Conservation (phyloP, 208 protist genomes). For the Leishmania braziliensis region DNA sequence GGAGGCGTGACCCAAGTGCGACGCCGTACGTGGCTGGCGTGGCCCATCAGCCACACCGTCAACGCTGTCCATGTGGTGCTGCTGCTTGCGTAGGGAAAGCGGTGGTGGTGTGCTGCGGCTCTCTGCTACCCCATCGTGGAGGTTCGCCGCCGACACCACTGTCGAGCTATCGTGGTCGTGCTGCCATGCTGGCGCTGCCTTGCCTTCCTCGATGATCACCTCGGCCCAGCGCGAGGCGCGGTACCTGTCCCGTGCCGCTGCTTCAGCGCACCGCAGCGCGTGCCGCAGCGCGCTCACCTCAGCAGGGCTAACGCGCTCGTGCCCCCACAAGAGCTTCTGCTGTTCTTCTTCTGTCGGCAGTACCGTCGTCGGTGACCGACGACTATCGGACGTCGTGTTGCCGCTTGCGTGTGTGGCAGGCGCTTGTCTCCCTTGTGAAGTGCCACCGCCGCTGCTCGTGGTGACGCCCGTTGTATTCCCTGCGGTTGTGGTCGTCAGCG, state of each 20-base stretch:
- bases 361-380: constrained; percentile 23
- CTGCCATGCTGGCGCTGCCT: neutral
- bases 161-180: neutral
- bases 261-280: constrained; percentile 23
- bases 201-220: neutral
- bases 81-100: neutral
- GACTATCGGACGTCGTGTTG: constrained; percentile 13
- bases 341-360: constrained; percentile 11
- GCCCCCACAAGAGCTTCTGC: neutral
- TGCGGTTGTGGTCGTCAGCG: constrained; percentile 6
- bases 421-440: neutral
- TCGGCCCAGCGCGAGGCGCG: neutral
- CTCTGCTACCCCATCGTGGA: neutral
- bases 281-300: constrained; percentile 32
- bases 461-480: neutral
- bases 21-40: neutral
- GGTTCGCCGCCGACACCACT: neutral
- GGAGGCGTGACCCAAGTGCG: neutral
- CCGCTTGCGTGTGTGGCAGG: neutral
- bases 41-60: neutral
- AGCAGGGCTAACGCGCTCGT: neutral
- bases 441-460: neutral
- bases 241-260: neutral
- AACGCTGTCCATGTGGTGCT: neutral
- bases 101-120: neutral